Conservation (phyloP, 2,329 filamentous ascomycete species). For the Hypomyces rosellus region DNA sequence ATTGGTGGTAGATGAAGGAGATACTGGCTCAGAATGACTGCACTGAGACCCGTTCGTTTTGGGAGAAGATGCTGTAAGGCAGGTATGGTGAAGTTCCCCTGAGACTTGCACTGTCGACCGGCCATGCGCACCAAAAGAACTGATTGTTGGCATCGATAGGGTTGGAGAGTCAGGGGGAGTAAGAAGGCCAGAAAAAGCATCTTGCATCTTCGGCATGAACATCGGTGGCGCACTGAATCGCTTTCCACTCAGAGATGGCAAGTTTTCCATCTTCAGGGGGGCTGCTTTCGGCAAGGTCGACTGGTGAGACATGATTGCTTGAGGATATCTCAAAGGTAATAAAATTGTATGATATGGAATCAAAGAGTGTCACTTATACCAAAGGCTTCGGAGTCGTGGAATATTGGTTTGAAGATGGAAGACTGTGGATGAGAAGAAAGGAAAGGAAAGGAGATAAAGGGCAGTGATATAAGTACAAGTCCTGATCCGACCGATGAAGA, state of each 20-base stretch:
- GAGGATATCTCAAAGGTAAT: not conserved
- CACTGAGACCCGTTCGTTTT: not conserved
- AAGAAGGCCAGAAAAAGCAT: constrained; percentile 7
- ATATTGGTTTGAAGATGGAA: not conserved
- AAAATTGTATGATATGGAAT: not conserved
- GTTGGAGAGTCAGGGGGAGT: constrained; percentile 18
- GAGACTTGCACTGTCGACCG: not conserved
- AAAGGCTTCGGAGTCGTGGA: no score
- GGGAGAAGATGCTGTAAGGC: not conserved
- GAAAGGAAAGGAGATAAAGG: not conserved
- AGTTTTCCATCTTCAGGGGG: not conserved
- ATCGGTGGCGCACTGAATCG: not conserved
- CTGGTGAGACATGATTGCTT: constrained; percentile 1
- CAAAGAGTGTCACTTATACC: not conserved
- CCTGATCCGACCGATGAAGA: not conserved
- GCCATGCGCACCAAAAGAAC: not conserved
- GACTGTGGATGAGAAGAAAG: not conserved
- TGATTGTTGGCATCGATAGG: not conserved
- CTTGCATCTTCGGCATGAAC: constrained; percentile 4
- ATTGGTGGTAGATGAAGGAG: constrained; percentile 2
- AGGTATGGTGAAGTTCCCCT: not conserved
- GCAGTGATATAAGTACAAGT: not conserved
- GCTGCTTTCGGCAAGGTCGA: not conserved
- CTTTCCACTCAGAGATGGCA: not conserved
- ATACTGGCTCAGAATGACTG: constrained; percentile 16